Base-by-base conservation (phyloP, 768 basidiomycete species). In the Lanmaoa pseudosensibilis region DNA sequence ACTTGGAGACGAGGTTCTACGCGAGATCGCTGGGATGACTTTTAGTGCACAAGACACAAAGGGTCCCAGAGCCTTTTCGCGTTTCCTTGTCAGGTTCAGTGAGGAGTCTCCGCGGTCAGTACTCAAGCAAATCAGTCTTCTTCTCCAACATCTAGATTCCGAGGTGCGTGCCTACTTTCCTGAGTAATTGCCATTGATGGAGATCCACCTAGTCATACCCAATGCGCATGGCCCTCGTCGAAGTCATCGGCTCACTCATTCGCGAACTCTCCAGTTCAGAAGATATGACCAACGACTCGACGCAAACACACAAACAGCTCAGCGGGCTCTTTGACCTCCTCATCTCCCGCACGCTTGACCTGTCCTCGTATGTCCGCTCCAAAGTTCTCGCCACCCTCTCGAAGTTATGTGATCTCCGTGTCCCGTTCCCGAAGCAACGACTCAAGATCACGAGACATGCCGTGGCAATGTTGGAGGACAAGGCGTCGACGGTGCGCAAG, bases 151-250 rank as follows among this genome's bases (percentile, higher is more conserved):
- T 64, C 76, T 98, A 15, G 96, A 99, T 66, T 93, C 91, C 27
- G 97, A 99, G 76, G 95, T 91, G 64, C 9, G 77, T 66, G 10
- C n/a, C 18, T 11, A 2, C 11, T 18, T 30, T 25, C 48, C 36
- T 2, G 21, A 37, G 27, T 30, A 21, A 5, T 44, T 15, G 8
- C 30, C 13, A 13, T 23, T 52, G 13, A 53, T 38, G n/a, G 16
- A 37, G 12, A 32, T 19, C 37, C 34, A 6, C 46, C 15, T 63
- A 97, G 94, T 87, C 94, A 0, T 97, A 98, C 68, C 92, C 94
- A 0, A 94, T 99, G 86, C 92, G 97, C 40, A 89, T 94, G 77
- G 92, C 94, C 1, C 80, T 99, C 54, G 83, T 99, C 49, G 96
- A 98, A 69, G 82, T 95, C 55, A 84, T 98, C 39, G 93, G 92